These are phyloP conservation scores for Trametes cinnabarina DNA, from an alignment of 768 basidiomycete species.

Conservation along the genomic window DNA sequence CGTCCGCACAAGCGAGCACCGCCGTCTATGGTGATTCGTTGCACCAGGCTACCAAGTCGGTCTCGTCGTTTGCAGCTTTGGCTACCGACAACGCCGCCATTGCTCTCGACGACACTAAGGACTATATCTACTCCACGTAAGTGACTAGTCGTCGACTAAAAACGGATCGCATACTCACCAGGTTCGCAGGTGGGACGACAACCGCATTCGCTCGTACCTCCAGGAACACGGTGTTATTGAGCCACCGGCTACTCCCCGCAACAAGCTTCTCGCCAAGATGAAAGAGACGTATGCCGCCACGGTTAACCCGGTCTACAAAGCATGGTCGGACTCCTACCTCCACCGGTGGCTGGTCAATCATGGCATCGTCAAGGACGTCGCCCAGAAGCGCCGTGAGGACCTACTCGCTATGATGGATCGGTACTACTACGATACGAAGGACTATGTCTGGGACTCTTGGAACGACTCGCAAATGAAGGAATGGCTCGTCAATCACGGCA, in stretches of 20 bases:
- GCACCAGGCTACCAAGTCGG: slow-evolving; percentile 35
- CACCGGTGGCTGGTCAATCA: slow-evolving; percentile 83
- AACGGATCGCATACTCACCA: not conserved
- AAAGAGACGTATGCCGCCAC: slow-evolving; percentile 62
- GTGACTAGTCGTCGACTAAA: not conserved
- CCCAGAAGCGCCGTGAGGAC: slow-evolving; percentile 58
- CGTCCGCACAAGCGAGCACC: slow-evolving; percentile 21
- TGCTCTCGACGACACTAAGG: slow-evolving; percentile 68
- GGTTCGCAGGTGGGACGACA: slow-evolving; percentile 63
- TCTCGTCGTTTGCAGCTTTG: slow-evolving; percentile 41
- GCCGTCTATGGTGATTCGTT: slow-evolving; percentile 43
- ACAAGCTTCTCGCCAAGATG: slow-evolving; percentile 70
- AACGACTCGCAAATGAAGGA: slow-evolving; percentile 69
- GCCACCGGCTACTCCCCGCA: slow-evolving; percentile 54
- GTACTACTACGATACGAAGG: slow-evolving; percentile 63
- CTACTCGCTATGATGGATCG: slow-evolving; percentile 66
- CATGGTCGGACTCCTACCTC: slow-evolving; percentile 85
- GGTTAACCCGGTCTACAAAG: slow-evolving; percentile 68
- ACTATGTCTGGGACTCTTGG: slow-evolving; percentile 52
- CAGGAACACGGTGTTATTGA: slow-evolving; percentile 72
- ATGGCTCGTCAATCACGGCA: slow-evolving; percentile 75
- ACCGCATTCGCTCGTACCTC: slow-evolving; percentile 65
- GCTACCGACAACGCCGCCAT: slow-evolving; percentile 51
- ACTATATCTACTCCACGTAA: slow-evolving; percentile 83
- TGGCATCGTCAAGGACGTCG: slow-evolving; percentile 61